Base-by-base conservation (phyloP, 2,329 filamentous ascomycete species). In the Alternaria longipes region DNA sequence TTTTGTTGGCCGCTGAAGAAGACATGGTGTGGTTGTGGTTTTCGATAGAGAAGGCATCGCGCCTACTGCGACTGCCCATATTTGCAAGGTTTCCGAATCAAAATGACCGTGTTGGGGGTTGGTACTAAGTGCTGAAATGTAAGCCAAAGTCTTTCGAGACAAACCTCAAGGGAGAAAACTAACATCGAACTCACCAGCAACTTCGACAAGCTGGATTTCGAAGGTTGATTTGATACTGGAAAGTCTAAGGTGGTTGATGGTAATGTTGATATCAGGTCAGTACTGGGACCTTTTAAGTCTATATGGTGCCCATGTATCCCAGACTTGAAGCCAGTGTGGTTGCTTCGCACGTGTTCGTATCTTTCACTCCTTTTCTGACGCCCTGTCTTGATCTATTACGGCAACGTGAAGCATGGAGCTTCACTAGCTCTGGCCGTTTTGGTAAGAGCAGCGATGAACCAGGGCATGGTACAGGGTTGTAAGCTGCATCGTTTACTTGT, bases 41-140 rank as follows among this genome's bases (percentile, higher is more conserved):
- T 14, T 45, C n/a, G 59, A 53, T 24, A 14, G 54, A 52, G 18
- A 49, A 34, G 8, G 41, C 51, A 26, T 58, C 36, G 18, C 28
- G 26, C 4, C 8, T 12, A 1, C 22, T 26, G 7, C 56, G 41
- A 24, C 8, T 26, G 12, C 6, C 8, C 20, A 38, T 41, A 6
- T 53, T 47, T 2, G n/a, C 28, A 9, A 36, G 7, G 14, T 16
- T 8, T n/a, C 18, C 20, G 16, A 36, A 8, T 38, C 32, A 22
- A 20, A 12, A 14, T 50, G 42, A 47, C 30, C 24, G 26, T 18
- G 9, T 24, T 54, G 18, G 24, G 12, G n/a, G 16, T 8, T 3
- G 2, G 16, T 44, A 42, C 18, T 42, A 1, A 26, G 36, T 24
- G 30, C n/a, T 26, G 28, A 34, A 5, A 28, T 40, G 18, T 28